Percentiles rank a stretch among this genome's conserved stretches.
These are phyloP conservation scores for Rhizophora apiculata DNA, from an alignment of 345 rosid species.

Conservation along the genomic window DNA sequence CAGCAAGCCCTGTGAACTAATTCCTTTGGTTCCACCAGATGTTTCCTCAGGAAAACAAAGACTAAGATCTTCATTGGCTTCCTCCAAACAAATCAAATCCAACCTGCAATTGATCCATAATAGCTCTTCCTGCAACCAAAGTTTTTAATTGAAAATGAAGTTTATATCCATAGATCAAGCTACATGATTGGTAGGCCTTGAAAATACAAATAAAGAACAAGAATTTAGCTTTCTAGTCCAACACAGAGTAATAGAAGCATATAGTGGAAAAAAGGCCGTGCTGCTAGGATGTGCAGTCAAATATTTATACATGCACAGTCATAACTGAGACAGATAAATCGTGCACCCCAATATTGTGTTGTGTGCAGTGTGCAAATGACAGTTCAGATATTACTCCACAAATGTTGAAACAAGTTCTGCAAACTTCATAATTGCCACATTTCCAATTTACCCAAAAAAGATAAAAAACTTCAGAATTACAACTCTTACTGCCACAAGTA, in stretches of 20 bases:
- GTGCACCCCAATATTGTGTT: background rate
- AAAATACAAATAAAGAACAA: background rate
- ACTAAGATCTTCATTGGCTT: conserved; percentile 40
- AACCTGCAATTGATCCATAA: conserved; percentile 58
- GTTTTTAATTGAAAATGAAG: conserved; percentile 8
- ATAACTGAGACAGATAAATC: background rate
- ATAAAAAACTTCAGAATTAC: background rate
- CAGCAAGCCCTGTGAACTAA: conserved; percentile 22
- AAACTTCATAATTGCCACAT: background rate
- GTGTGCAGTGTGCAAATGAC: too few species aligned
- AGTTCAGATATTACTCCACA: background rate
- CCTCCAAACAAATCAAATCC: conserved; percentile 51
- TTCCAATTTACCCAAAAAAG: too few species aligned
- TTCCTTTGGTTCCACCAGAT: conserved; percentile 13
- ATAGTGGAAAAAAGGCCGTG: too few species aligned
- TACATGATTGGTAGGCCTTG: background rate
- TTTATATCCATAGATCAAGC: background rate
- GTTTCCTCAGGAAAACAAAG: conserved; percentile 41
- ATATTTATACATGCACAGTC: background rate
- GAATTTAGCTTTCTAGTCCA: background rate
- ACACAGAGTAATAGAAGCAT: background rate
- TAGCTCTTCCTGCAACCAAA: conserved; percentile 55
- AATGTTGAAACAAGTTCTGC: background rate
- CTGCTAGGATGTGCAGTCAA: background rate
- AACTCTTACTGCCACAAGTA: background rate